A percentile compares a stretch with the other conserved stretches of the same genome.
Conservation (phyloP, 1,284 basidiomycete species). For the Ceratobasidium sp. region DNA sequence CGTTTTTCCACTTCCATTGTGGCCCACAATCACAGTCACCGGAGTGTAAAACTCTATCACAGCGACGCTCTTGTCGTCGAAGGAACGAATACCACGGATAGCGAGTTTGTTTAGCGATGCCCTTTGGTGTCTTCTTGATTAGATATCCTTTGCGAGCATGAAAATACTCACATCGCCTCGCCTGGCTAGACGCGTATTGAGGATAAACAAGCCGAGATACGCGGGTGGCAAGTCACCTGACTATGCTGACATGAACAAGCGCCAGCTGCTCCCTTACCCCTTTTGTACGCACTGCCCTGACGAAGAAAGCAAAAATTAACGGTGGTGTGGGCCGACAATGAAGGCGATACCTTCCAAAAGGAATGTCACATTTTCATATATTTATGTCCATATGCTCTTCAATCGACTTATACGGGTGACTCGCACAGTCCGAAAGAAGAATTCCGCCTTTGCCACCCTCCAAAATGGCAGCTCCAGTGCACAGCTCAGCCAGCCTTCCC, state of each 20-base stretch:
- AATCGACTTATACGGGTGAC: background rate
- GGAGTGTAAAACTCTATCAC: slow-evolving; percentile 98
- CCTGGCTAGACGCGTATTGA: slow-evolving; percentile 23
- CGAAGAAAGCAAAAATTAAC: slow-evolving; percentile 12
- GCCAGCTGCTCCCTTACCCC: background rate
- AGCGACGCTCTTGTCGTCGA: slow-evolving; percentile 93
- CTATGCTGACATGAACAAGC: background rate
- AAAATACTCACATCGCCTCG: slow-evolving; percentile 31
- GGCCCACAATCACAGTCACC: slow-evolving; percentile 98
- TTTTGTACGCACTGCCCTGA: slow-evolving; percentile 36
- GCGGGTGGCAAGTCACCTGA: slow-evolving; percentile 35
- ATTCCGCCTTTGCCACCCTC: slow-evolving; percentile 7
- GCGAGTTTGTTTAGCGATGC: slow-evolving; percentile 88
- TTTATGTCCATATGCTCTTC: background rate
- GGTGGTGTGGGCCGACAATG: background rate
- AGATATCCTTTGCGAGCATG: background rate
- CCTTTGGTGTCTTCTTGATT: slow-evolving; percentile 60
- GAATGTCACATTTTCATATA: background rate
- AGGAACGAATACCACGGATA: slow-evolving; percentile 82
- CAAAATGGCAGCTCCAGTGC: background rate
- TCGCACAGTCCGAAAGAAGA: background rate
- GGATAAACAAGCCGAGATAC: slow-evolving; percentile 18
- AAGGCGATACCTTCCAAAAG: slow-evolving; percentile 7
- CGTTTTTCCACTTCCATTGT: slow-evolving; percentile 99
- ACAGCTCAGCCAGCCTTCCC: background rate